Conservation (phyloP, 2,329 filamentous ascomycete species). For the Ophioceras dolichostomum region DNA sequence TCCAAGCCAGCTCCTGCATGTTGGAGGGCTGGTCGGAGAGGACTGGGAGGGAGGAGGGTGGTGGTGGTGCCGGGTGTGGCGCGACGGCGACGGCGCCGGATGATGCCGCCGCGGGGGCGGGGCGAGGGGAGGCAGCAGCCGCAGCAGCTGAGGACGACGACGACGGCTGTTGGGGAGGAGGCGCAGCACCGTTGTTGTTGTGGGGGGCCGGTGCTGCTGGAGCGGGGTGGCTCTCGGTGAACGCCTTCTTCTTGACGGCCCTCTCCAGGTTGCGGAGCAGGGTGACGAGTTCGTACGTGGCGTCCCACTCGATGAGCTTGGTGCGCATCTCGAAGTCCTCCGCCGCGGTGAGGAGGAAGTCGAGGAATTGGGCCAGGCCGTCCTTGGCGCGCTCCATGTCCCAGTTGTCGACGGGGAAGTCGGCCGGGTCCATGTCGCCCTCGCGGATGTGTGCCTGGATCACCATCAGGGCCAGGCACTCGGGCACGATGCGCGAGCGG, state of each 20-base stretch:
- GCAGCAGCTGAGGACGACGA: slow-evolving; percentile 3
- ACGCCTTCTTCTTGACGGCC: slow-evolving; percentile 72
- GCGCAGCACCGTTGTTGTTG: slow-evolving; percentile 11
- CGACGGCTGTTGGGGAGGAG: no score
- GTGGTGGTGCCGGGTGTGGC: slow-evolving; percentile 27
- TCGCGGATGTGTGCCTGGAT: slow-evolving; percentile 82
- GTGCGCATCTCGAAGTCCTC: slow-evolving; percentile 75
- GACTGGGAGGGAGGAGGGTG: slow-evolving; percentile 35
- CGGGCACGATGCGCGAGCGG: slow-evolving; percentile 81
- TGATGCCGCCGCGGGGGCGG: slow-evolving; percentile 6
- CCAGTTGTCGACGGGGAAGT: slow-evolving; percentile 92
- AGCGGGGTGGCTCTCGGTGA: slow-evolving; percentile 31
- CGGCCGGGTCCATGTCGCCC: slow-evolving; percentile 61
- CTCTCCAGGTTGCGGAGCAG: slow-evolving; percentile 78
- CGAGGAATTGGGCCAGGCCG: slow-evolving; percentile 84
- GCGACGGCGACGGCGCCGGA: slow-evolving; percentile 13
- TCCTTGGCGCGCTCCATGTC: slow-evolving; percentile 97
- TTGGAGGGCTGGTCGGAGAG: slow-evolving; percentile 6
- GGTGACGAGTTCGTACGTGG: slow-evolving; percentile 77
- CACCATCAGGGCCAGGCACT: slow-evolving; percentile 89
- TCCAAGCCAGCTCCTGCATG: slow-evolving; percentile 53
- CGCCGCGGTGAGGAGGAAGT: slow-evolving; percentile 82
- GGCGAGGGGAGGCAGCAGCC: no score
- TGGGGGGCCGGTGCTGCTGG: slow-evolving; percentile 17
- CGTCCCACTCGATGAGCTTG: slow-evolving; percentile 84